A percentile compares a stretch with the other conserved stretches of the same genome.
Conservation (phyloP, 2,329 filamentous ascomycete species). For the Exophiala bonariae region DNA sequence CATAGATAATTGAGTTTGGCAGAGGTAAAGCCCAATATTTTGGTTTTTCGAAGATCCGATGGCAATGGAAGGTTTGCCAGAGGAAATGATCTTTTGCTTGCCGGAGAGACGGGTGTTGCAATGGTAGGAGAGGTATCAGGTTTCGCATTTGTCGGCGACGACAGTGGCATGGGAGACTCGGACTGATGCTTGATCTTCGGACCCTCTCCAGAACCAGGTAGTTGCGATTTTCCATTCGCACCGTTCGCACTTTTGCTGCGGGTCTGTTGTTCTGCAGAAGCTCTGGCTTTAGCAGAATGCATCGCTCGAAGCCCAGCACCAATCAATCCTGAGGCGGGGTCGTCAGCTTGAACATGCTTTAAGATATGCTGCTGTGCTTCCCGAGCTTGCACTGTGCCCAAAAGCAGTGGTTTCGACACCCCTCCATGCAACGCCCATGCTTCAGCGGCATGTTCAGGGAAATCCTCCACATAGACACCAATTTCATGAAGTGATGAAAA, state of each 20-base stretch:
- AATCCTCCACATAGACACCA: slow-evolving; percentile 68
- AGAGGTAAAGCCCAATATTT: slow-evolving; percentile 76
- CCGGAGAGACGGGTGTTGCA: neutral
- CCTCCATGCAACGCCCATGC: slow-evolving; percentile 68
- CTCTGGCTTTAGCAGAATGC: slow-evolving; percentile 27
- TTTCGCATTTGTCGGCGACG: too few species aligned
- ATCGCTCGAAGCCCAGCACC: slow-evolving; percentile 42
- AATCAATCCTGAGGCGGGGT: slow-evolving; percentile 42
- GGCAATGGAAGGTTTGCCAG: slow-evolving; percentile 54
- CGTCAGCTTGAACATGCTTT: slow-evolving; percentile 33
- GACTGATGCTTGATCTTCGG: slow-evolving; percentile 24
- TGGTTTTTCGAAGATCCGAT: slow-evolving; percentile 54
- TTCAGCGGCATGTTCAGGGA: slow-evolving; percentile 60
- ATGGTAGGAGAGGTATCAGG: neutral
- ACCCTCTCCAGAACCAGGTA: slow-evolving; percentile 16
- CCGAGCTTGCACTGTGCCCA: slow-evolving; percentile 58
- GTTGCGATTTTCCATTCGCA: slow-evolving; percentile 13
- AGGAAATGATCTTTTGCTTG: slow-evolving; percentile 42
- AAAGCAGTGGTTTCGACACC: slow-evolving; percentile 48
- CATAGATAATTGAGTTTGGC: slow-evolving; percentile 86
- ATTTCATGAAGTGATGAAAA: slow-evolving; percentile 75
- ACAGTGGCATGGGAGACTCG: neutral
- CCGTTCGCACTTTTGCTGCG: slow-evolving; percentile 11
- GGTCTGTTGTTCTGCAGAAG: slow-evolving; percentile 17
- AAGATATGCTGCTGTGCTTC: slow-evolving; percentile 57